A percentile compares a stretch with the other conserved stretches of the same genome.
phyloP scores from a whole-genome alignment of 1,284 basidiomycete genomes.

The Fomitopsis palustris region DNA sequence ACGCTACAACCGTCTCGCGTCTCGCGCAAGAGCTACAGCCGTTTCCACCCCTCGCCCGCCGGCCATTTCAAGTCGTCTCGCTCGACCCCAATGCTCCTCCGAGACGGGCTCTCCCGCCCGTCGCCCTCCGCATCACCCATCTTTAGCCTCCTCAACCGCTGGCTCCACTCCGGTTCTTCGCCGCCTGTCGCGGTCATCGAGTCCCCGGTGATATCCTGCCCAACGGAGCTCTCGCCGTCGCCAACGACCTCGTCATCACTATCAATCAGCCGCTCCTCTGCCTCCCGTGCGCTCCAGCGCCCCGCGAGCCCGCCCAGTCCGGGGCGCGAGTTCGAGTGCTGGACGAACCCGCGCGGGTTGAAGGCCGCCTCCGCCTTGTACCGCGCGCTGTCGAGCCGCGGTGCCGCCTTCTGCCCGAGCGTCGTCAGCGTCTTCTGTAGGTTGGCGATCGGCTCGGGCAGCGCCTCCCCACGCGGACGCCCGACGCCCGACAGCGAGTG shows the following conservation, averaged over 20 bases:
- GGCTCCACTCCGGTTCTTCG: conserved; percentile 21
- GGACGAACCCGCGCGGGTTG: conserved; percentile 54
- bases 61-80: conserved; percentile 62
- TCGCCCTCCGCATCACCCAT: conserved; percentile 15
- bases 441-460: conserved; percentile 28
- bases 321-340: conserved; percentile 23
- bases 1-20: not conserved
- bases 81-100: conserved; percentile 25
- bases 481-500: conserved; percentile 26
- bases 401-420: conserved; percentile 45
- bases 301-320: conserved; percentile 19
- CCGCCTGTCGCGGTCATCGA: conserved; percentile 8
- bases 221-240: conserved; percentile 19
- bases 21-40: conserved; percentile 22
- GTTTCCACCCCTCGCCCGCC: conserved; percentile 55
- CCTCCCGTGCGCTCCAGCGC: conserved; percentile 23
- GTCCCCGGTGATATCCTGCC: conserved; percentile 16
- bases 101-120: conserved; percentile 10
- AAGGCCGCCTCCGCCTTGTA: conserved; percentile 72
- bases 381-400: conserved; percentile 46
- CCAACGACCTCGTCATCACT: conserved; percentile 17
- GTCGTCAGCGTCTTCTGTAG: conserved; percentile 46
- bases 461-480: conserved; percentile 13
- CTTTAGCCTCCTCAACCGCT: conserved; percentile 27
- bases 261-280: conserved; percentile 26